Base-by-base conservation (phyloP, 768 basidiomycete species). In the Boletus rubescentipes region DNA sequence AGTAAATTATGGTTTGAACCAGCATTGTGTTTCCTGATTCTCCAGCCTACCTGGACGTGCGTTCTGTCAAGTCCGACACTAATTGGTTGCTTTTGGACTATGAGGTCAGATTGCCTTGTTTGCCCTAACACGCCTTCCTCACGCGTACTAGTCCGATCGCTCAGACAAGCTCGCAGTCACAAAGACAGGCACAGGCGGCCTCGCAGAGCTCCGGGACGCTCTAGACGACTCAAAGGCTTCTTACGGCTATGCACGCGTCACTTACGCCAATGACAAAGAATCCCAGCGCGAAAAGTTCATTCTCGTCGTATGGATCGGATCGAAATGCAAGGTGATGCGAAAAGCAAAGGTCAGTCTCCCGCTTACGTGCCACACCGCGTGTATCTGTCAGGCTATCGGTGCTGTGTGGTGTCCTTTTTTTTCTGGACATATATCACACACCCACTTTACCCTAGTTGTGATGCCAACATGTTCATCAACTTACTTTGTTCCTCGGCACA, bases 51-150 rank as follows among this genome's bases (percentile, higher is more conserved):
- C 77, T 82, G 70, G 89, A 93, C 61, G 87, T 97, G 50, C 86
- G 94, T 60, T 79, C 77, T 57, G 86, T 91, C 79, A 93, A 93
- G 67, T 79, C 85, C 36, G 89, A 91, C 30, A 89, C 85, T 31
- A 97, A 90, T 69, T 98, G 93, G 93, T 67, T 95, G 41, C 77
- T 98, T 52, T 73, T 97, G 53, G 91, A 96, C 69, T 98, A 98
- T 70, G 87, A 89, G 77, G 86, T 84, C 60, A 66, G 78, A 29
- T 32, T 37, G 3, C 52, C 42, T 39, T 31, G 21, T 46, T 53
- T 34, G n/a, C 48, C 50, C 55, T 55, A 45, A 67, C 58, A 61
- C 55, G 64, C 60, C 54, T 43, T 58, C 47, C 49, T 54, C 47
- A 55, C 61, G 46, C 55, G 23, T 44, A 50, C 40, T 62, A 85